phyloP scores from a whole-genome alignment of 164 flowering plant species.

The Kingdonia uniflora region DNA sequence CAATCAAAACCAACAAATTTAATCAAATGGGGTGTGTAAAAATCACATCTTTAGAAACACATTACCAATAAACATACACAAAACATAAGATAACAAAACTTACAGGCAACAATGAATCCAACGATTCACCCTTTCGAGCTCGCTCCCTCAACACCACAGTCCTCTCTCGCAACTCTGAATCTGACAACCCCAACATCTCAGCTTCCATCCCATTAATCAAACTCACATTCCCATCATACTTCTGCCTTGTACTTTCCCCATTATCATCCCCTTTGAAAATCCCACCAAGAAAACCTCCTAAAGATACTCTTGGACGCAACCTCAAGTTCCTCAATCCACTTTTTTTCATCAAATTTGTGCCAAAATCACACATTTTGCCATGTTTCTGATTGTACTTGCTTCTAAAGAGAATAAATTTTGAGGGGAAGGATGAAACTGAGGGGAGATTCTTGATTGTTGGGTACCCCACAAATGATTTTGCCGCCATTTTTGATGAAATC shows the following conservation, averaged over 20 bases:
- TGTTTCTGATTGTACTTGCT: constrained; percentile 9
- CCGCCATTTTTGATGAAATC: constrained; percentile 22
- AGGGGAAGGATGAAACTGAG: constrained; percentile 8
- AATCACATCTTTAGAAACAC: background rate
- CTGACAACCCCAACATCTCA: constrained; percentile 44
- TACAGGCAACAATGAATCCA: constrained; percentile 86
- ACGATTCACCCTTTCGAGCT: constrained; percentile 50
- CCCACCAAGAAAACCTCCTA: constrained; percentile 69
- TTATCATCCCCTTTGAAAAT: constrained; percentile 73
- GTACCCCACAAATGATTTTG: constrained; percentile 9
- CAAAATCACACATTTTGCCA: constrained; percentile 3
- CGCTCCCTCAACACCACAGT: constrained; percentile 52
- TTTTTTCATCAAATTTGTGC: constrained; percentile 10
- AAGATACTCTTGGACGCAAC: constrained; percentile 16
- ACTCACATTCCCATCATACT: constrained; percentile 42
- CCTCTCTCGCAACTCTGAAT: constrained; percentile 58
- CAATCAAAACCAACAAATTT: too few species aligned
- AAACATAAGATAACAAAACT: too few species aligned
- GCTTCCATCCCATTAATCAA: constrained; percentile 52
- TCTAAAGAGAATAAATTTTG: constrained; percentile 8
- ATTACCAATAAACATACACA: too few species aligned
- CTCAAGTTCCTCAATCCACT: constrained; percentile 10
- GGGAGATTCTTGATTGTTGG: constrained; percentile 3
- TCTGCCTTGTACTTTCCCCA: constrained; percentile 72
- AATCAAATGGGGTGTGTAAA: too few species aligned